These are phyloP conservation scores for Monosporozyma solicola DNA, from an alignment of 805 yeast genomes.

Conservation along the genomic window DNA sequence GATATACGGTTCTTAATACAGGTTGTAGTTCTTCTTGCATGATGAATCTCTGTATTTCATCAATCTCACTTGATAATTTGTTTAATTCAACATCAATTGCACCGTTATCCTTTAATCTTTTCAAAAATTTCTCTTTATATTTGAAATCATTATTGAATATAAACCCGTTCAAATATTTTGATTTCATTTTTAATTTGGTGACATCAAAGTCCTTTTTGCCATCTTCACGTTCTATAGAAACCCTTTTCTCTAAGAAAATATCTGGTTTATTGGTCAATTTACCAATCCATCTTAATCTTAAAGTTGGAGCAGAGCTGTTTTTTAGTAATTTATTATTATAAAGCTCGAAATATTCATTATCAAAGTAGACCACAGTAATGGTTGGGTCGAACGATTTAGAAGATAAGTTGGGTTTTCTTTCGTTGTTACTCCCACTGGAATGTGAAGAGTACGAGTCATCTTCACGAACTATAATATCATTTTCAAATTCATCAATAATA, in stretches of 20 bases:
- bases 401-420: neutral
- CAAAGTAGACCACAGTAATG: constrained; percentile 82
- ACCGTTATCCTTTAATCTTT: constrained; percentile 56
- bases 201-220: constrained; percentile 48
- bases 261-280: constrained; percentile 68
- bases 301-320: constrained; percentile 57
- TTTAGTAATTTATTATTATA: constrained; percentile 79
- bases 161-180: constrained; percentile 71
- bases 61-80: constrained; percentile 45
- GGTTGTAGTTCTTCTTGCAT: constrained; percentile 67
- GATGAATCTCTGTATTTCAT: constrained; percentile 55
- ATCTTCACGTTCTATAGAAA: constrained; percentile 43
- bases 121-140: constrained; percentile 42
- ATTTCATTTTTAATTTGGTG: constrained; percentile 62
- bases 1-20: constrained; percentile 73
- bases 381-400: constrained; percentile 58
- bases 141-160: constrained; percentile 42
- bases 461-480: constrained; percentile 19
- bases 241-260: constrained; percentile 71
- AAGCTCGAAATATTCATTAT: constrained; percentile 70
- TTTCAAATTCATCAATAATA: constrained; percentile 20
- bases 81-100: constrained; percentile 44
- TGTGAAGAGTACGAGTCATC: constrained; percentile 26
- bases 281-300: constrained; percentile 89
- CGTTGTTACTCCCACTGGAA: constrained; percentile 38